Base-by-base conservation (phyloP, 1,139 yeast genomes). In the Sugiyamaella grinbergsii region DNA sequence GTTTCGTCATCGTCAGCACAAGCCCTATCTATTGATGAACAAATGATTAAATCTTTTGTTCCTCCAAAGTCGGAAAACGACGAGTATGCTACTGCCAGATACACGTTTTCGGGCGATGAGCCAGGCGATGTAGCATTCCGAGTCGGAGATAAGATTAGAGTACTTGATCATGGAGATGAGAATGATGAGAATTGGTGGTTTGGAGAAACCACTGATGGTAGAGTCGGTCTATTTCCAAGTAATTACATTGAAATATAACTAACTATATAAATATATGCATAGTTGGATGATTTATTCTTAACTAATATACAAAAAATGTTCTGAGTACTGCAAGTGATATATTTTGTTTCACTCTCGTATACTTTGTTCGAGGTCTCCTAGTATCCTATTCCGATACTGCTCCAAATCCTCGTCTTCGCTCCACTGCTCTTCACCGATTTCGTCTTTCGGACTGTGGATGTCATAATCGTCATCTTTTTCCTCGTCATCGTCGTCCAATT, bases 181-280 rank as follows among this genome's bases (percentile, higher is more conserved):
- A 57, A 58, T 15, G 76, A 71, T 34, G 76, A 75, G 4, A 67
- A 69, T 26, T 82, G 88, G 88, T 82, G 86, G 85, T 74, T 73
- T 54, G 88, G 87, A 1, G 74, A 74, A 58, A 58, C 74, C 40
- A 37, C 51, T 5, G 69, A 73, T 42, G 83, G 80, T 0, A 57
- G 64, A 20, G 55, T 64, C 22, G 89, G 88, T 0, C 56, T 71
- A 16, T 80, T 83, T 58, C 88, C 89, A 1, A 62, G 71, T 4
- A 82, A 79, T 61, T 81, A 81, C 60, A 82, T 80, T 16, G 31
- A 41, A 16, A 11, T 29, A 20, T 38, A 11, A n/a, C n/a, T n/a
- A n/a, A n/a, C n/a, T n/a, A n/a, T n/a, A n/a, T n/a, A n/a, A n/a
- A n/a, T n/a, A n/a, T n/a, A n/a, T n/a, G 33, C 6, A 5, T 29